Base-by-base conservation (phyloP, 176 grass and related monocot species). In the Triticum turgidum region DNA sequence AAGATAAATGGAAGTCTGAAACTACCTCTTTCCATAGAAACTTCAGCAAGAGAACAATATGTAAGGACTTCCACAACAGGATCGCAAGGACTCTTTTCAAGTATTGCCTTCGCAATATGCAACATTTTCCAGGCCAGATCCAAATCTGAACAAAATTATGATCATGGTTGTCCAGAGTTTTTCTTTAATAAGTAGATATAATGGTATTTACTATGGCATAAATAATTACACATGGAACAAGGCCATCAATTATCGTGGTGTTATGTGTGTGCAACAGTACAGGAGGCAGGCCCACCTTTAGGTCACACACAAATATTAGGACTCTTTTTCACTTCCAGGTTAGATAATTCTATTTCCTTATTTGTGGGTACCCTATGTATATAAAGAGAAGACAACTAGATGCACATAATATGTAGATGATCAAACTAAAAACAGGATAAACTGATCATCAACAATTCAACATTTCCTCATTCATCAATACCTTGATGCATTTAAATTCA, bases 91-190 rank as follows among this genome's bases (percentile, higher is more conserved):
- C 34, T 78, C 72, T 94, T 91, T 65, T 94, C 93, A 85, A 92
- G 90, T 88, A 98, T 95, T 61, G 76, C 93, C 88, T 94, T 98
- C 58, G 93, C 96, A 89, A 98, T 85, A 66, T 94, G 93, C 69
- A 98, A 81, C 91, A 95, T 89, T 87, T 98, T 95, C 93, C 89
- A 98, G 9, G 96, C 76, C 80, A 94, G 93, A 86, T 98, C 96
- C 86, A 72, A 72, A 22, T 72, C 69, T 72, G 37, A 72, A 71
- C 8, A 72, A 95, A 65, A 91, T 91, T 89, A 79, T 88, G 92
- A 73, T 95, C 93, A 73, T 98, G 93, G 83, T 95, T 93, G 82
- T 92, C 88, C 88, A 61, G 80, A 88, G 67, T 83, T 89, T 98
- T 89, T 64, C 67, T 79, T 82, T 87, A 83, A 83, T 75, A 38